Percentiles rank a stretch among this genome's conserved stretches.
These are phyloP conservation scores for Amylostereum areolatum DNA, from an alignment of 1,284 basidiomycete genomes.

Conservation along the genomic window DNA sequence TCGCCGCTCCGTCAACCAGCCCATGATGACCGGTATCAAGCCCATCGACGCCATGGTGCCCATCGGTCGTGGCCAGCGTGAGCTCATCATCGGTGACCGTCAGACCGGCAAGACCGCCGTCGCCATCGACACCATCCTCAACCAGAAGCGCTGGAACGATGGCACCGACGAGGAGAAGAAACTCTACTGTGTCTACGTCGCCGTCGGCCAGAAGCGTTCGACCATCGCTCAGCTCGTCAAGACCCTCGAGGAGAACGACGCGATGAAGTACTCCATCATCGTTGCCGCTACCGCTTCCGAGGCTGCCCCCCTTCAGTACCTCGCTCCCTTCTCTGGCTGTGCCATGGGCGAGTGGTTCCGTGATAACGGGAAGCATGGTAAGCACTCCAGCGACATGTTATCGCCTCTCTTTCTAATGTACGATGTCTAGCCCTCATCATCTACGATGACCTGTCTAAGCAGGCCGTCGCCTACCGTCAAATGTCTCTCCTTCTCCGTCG, in stretches of 20 bases:
- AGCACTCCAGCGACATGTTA: slow-evolving; percentile 17
- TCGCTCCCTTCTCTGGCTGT: slow-evolving; percentile 99
- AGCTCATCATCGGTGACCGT: slow-evolving; percentile 99
- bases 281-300: slow-evolving; percentile 99
- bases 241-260: slow-evolving; percentile 99
- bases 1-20: slow-evolving; percentile 99
- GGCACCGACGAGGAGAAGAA: slow-evolving; percentile 95
- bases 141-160: slow-evolving; percentile 99
- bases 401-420: neutral
- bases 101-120: slow-evolving; percentile 99
- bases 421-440: slow-evolving; percentile 79
- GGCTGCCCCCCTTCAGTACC: slow-evolving; percentile 97
- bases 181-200: slow-evolving; percentile 99
- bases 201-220: slow-evolving; percentile 98
- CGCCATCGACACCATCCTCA: slow-evolving; percentile 99
- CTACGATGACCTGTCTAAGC: slow-evolving; percentile 99
- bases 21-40: slow-evolving; percentile 99
- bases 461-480: slow-evolving; percentile 99
- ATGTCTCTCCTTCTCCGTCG: slow-evolving; percentile 99
- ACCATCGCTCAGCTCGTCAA: slow-evolving; percentile 99
- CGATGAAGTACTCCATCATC: slow-evolving; percentile 99
- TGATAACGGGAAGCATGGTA: slow-evolving; percentile 95
- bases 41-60: slow-evolving; percentile 99
- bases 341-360: slow-evolving; percentile 99
- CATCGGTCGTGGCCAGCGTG: slow-evolving; percentile 99